Percentiles rank a stretch among this genome's conserved stretches.
phyloP scores from a whole-genome alignment of 768 basidiomycete genomes.

The Lentinula lateritia region DNA sequence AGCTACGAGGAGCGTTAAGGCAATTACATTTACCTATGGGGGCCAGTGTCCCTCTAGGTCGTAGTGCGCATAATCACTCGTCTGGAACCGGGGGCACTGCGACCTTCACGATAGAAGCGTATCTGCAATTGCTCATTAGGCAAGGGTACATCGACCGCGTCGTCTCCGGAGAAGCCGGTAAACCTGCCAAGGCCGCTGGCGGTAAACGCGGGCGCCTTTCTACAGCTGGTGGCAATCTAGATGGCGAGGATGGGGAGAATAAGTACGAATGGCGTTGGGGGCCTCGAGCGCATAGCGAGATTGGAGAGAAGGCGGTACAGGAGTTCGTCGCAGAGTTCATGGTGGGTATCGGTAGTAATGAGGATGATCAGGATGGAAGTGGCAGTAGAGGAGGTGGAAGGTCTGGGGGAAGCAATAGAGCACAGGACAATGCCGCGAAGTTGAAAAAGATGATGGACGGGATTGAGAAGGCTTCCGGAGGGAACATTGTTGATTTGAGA shows the following conservation, averaged over 20 bases:
- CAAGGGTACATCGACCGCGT: constrained; percentile 78
- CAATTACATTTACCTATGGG: constrained; percentile 57
- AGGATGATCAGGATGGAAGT: constrained; percentile 30
- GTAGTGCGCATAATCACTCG: constrained; percentile 19
- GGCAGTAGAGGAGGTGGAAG: constrained; percentile 23
- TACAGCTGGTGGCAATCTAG: constrained; percentile 26
- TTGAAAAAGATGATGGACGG: constrained; percentile 46
- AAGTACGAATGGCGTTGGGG: constrained; percentile 87
- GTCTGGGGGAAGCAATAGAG: constrained; percentile 10
- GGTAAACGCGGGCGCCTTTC: constrained; percentile 50
- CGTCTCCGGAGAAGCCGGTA: constrained; percentile 39
- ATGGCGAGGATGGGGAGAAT: constrained; percentile 28
- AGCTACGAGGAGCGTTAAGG: constrained; percentile 66
- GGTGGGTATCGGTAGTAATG: constrained; percentile 34
- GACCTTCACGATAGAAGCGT: constrained; percentile 52
- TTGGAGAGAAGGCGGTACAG: constrained; percentile 73
- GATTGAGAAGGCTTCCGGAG: constrained; percentile 61
- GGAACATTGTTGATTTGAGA: constrained; percentile 32
- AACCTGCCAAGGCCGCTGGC: constrained; percentile 30
- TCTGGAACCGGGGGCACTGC: neutral
- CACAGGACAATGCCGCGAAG: constrained; percentile 18
- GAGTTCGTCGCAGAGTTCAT: constrained; percentile 80
- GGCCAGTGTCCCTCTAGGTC: constrained; percentile 43
- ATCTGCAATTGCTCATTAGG: constrained; percentile 55
- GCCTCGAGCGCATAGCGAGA: constrained; percentile 69